Base-by-base conservation (phyloP, 495 filamentous ascomycete genomes). In the Hypoxylon fuscum region DNA sequence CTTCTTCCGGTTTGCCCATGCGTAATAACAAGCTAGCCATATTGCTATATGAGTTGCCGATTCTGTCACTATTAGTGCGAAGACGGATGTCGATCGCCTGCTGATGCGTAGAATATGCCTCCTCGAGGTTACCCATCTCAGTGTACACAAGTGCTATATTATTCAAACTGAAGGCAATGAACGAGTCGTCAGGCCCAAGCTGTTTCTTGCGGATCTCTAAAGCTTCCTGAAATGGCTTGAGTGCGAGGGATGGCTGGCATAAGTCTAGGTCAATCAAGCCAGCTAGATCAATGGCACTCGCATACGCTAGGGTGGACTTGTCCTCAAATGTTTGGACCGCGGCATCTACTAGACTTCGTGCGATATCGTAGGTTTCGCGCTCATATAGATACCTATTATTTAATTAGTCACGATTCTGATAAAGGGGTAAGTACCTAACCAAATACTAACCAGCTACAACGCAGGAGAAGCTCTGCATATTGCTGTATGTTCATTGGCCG, bases 21-120 rank as follows among this genome's bases (percentile, higher is more conserved):
- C 35, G 34, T 20, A 73, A 55, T 5, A 64, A 42, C 18, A 69
- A 41, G 48, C 68, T 68, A 6, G 69, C 54, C 62, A 71, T 61
- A 34, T 72, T 71, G 47, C 62, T 69, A 41, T 73, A 73, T 6
- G 66, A 68, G 42, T 73, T 73, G 8, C 66, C 68, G 35, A 72
- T 73, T 12, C 66, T 14, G 41, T 66, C 51, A 31, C 49, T 67
- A 25, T 59, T 55, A 11, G 53, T 50, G n/a, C 46, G 12, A 11
- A 69, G 44, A 5, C 71, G 69, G 35, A 73, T 68, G 10, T 55
- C 53, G 17, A 73, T 65, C 7, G 69, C 69, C 40, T 58, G 27
- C 22, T 67, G 25, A 34, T 70, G 62, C 10, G 41, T 35, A 1
- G 62, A 53, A 12, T 53, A 60, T 15, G 71, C 71, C 35, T 70